These are phyloP conservation scores for Blastomyces silverae DNA, from an alignment of 2,329 filamentous ascomycete genomes.

Conservation along the genomic window DNA sequence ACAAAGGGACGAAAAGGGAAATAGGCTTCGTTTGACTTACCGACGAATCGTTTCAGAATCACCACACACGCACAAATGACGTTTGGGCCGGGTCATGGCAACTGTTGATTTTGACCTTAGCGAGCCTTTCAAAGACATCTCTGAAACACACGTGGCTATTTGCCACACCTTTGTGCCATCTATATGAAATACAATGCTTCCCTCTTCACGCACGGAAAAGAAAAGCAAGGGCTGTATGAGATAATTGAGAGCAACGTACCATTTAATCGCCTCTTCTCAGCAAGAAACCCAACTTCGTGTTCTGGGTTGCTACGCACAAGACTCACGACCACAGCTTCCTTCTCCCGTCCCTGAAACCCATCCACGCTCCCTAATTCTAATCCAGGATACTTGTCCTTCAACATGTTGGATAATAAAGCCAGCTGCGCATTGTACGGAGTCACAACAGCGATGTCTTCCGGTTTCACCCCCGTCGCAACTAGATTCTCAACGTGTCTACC, in stretches of 20 bases:
- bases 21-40: slow-evolving; percentile 52
- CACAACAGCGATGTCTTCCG: slow-evolving; percentile 84
- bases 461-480: slow-evolving; percentile 68
- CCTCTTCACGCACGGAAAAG: neutral
- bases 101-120: slow-evolving; percentile 47
- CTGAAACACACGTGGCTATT: neutral
- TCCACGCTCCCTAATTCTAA: slow-evolving; percentile 96
- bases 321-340: slow-evolving; percentile 88
- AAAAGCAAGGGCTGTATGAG: slow-evolving; percentile 12
- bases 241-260: slow-evolving; percentile 51
- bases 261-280: slow-evolving; percentile 85
- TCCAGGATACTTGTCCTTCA: slow-evolving; percentile 74
- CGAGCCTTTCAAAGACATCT: neutral
- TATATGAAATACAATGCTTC: neutral
- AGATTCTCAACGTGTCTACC: slow-evolving; percentile 67
- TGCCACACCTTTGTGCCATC: neutral
- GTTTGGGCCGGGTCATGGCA: slow-evolving; percentile 90
- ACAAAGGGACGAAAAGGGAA: neutral
- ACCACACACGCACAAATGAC: slow-evolving; percentile 83
- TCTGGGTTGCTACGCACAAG: slow-evolving; percentile 87
- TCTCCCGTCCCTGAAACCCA: slow-evolving; percentile 94
- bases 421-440: slow-evolving; percentile 97
- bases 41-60: slow-evolving; percentile 88
- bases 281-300: slow-evolving; percentile 85
- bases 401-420: slow-evolving; percentile 62